Evolutionary conservation across 2,329 filamentous ascomycete species (phyloP).

Genomic region (Calonectria pseudoreteaudii): DNA sequence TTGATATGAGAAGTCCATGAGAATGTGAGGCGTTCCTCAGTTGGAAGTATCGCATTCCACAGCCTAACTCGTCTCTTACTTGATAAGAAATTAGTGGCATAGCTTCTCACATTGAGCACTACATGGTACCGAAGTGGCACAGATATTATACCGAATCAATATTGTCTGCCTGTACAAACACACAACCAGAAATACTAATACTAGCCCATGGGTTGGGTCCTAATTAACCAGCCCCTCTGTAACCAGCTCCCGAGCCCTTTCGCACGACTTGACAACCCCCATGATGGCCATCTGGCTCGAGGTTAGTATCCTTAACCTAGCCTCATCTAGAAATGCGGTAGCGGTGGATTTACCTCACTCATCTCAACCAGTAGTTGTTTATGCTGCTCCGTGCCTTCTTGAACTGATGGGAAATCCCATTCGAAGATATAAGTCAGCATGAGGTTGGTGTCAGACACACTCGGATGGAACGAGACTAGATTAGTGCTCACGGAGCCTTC

Average conservation of each 20-base stretch:
- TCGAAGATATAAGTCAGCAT: background rate
- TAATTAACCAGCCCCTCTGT: background rate
- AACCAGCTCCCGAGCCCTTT: background rate
- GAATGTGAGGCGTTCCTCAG: too few relatives aligned
- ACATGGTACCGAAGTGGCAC: background rate
- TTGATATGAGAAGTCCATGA: too few relatives aligned
- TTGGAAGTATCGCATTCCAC: too few relatives aligned
- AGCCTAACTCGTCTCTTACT: too few relatives aligned
- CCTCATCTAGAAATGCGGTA: too few relatives aligned
- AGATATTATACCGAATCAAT: background rate
- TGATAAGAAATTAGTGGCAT: too few relatives aligned
- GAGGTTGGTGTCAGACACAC: background rate
- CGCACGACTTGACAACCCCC: background rate
- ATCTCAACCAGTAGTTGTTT: background rate
- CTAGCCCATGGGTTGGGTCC: background rate
- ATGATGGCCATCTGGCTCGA: background rate
- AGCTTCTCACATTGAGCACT: too few relatives aligned
- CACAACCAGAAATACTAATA: too few relatives aligned
- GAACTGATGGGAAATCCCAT: background rate
- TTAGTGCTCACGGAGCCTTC: constrained; percentile 15
- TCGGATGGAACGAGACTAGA: background rate
- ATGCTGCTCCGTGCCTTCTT: background rate
- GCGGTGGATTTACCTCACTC: background rate
- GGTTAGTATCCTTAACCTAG: background rate
- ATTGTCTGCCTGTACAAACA: too few relatives aligned